A percentile compares a stretch with the other conserved stretches of the same genome.
Evolutionary conservation across 768 basidiomycete genomes (phyloP).

Genomic region (Leccinum subtestaceum): DNA sequence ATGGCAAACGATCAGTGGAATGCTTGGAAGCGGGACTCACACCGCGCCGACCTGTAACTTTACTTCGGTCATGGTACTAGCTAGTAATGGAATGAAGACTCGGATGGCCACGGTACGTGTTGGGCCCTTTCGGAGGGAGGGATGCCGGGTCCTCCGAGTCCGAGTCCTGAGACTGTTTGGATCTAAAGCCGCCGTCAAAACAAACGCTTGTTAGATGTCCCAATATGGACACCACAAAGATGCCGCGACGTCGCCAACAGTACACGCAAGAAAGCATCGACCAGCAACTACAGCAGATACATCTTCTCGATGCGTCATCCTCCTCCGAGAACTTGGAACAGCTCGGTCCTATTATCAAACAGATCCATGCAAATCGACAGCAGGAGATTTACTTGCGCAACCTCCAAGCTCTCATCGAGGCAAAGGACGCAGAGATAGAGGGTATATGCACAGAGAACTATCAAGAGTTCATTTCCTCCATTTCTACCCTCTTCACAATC

Average conservation of each 20-base stretch:
- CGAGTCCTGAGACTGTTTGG: slow-evolving; percentile 31
- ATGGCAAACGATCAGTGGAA: neutral
- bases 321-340: slow-evolving; percentile 94
- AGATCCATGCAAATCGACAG: slow-evolving; percentile 82
- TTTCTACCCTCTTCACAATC: slow-evolving; percentile 93
- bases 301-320: slow-evolving; percentile 82
- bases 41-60: slow-evolving; percentile 41
- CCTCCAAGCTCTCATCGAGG: slow-evolving; percentile 82
- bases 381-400: slow-evolving; percentile 88
- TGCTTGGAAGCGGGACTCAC: slow-evolving; percentile 25
- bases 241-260: slow-evolving; percentile 69
- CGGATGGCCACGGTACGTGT: neutral
- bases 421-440: slow-evolving; percentile 96
- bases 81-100: neutral
- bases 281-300: slow-evolving; percentile 88
- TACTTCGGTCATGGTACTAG: slow-evolving; percentile 30
- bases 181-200: slow-evolving; percentile 38
- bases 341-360: slow-evolving; percentile 91
- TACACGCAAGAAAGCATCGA: slow-evolving; percentile 85
- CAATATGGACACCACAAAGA: slow-evolving; percentile 30
- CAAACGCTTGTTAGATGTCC: slow-evolving; percentile 22
- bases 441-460: slow-evolving; percentile 95
- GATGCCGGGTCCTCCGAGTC: neutral
- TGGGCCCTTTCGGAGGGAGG: neutral
- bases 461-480: slow-evolving; percentile 95